phyloP scores from a whole-genome alignment of 306 rosid genomes.

The Trifolium fragiferum region DNA sequence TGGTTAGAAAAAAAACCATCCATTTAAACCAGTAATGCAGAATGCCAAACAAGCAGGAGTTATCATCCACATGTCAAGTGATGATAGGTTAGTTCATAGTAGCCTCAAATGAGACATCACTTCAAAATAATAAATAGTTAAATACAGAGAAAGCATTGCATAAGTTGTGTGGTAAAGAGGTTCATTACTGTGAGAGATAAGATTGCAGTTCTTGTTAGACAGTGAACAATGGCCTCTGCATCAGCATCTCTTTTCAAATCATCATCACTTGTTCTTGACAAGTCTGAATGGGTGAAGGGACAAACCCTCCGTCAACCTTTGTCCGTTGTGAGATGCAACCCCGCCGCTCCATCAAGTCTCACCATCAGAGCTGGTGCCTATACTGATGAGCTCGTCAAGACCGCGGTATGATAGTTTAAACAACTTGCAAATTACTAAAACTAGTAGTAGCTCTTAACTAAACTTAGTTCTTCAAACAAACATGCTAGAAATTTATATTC shows the following conservation, averaged over 20 bases:
- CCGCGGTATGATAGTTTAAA: constrained; percentile 66
- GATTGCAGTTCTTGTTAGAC: constrained; percentile 38
- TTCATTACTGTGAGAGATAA: constrained; percentile 62
- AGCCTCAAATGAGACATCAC: constrained; percentile 82
- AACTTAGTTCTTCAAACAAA: not conserved
- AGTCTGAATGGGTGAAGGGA: constrained; percentile 91
- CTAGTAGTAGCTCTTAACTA: not conserved
- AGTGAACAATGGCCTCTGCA: constrained; percentile 59
- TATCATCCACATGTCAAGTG: constrained; percentile 66
- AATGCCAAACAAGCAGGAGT: constrained; percentile 49
- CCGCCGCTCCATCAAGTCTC: constrained; percentile 57
- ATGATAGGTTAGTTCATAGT: constrained; percentile 51
- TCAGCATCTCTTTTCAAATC: constrained; percentile 84
- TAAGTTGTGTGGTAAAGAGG: constrained; percentile 66
- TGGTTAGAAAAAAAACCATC: constrained; percentile 54
- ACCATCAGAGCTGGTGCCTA: constrained; percentile 79
- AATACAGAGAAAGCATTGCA: constrained; percentile 41
- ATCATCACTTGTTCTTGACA: constrained; percentile 73
- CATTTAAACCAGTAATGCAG: constrained; percentile 54
- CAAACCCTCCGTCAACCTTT: constrained; percentile 70
- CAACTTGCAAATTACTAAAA: not conserved
- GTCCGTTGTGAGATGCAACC: constrained; percentile 62
- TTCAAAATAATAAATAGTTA: constrained; percentile 53
- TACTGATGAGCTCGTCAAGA: constrained; percentile 89
- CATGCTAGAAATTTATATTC: not conserved